Evolutionary conservation across 306 rosid species (phyloP).

Genomic region (Rosa multiflora): DNA sequence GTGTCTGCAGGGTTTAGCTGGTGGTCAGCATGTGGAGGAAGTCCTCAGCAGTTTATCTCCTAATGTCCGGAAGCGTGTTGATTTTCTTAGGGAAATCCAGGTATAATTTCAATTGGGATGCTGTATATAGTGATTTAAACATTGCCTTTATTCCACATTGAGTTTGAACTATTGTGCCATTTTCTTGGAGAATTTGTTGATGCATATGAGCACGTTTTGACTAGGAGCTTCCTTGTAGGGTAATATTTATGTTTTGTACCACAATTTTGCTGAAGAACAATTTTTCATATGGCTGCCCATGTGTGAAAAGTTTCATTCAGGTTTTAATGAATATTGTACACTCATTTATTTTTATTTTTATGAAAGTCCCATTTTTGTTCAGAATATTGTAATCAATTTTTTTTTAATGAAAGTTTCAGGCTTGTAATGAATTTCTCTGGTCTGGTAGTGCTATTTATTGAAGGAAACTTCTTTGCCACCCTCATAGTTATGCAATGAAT

Average conservation of each 20-base stretch:
- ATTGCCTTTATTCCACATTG: background rate
- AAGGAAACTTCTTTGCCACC: background rate
- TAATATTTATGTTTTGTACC: background rate
- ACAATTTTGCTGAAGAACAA: background rate
- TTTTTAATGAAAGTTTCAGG: background rate
- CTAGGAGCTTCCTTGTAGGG: no score
- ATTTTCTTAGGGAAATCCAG: conserved; percentile 88
- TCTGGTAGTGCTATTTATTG: background rate
- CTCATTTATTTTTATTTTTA: background rate
- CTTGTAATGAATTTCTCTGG: background rate
- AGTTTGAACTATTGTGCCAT: background rate
- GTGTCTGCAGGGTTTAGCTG: conserved; percentile 79
- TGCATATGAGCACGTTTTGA: no score
- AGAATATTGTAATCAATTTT: background rate
- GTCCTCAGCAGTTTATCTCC: conserved; percentile 61
- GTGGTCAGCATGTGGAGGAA: conserved; percentile 71
- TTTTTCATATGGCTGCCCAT: background rate
- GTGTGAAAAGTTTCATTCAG: background rate
- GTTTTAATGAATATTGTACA: background rate
- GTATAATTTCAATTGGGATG: conserved; percentile 23
- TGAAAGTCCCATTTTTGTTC: background rate
- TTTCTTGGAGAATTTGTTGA: background rate
- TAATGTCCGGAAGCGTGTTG: conserved; percentile 74
- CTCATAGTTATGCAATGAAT: background rate
- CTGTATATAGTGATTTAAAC: background rate